Conservation (phyloP, 164 flowering plant species). For the Aristolochia californica region DNA sequence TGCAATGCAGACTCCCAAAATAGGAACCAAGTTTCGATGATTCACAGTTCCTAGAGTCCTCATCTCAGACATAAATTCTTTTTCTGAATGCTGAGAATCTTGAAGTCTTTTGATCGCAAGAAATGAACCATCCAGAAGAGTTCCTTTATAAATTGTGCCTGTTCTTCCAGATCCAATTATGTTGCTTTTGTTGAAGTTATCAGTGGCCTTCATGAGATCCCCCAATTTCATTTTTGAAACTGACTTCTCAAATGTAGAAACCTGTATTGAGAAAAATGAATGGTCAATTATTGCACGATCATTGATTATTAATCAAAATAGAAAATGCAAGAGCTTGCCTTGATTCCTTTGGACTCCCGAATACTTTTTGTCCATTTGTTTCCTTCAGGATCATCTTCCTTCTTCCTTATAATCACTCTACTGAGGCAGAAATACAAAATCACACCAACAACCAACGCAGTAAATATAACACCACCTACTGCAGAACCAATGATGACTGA, state of each 20-base stretch:
- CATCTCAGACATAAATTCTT: slow-evolving; percentile 17
- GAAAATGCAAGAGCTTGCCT: slow-evolving; percentile 25
- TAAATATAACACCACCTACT: slow-evolving; percentile 34
- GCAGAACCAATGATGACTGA: slow-evolving; percentile 43
- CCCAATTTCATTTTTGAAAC: slow-evolving; percentile 12
- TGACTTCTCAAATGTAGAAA: slow-evolving; percentile 22
- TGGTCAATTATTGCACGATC: no score
- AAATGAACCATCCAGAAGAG: slow-evolving; percentile 15
- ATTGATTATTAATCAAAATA: no score
- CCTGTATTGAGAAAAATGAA: slow-evolving; percentile 25
- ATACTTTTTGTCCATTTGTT: slow-evolving; percentile 78
- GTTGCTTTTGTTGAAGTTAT: slow-evolving; percentile 14
- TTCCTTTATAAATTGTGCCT: slow-evolving; percentile 17
- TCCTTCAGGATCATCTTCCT: slow-evolving; percentile 67
- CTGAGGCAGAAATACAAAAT: slow-evolving; percentile 27
- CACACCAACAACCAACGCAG: slow-evolving; percentile 25
- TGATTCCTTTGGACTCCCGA: slow-evolving; percentile 50
- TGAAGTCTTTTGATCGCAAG: slow-evolving; percentile 17
- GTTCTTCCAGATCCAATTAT: slow-evolving; percentile 16
- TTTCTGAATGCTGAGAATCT: slow-evolving; percentile 14
- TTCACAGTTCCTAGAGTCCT: slow-evolving; percentile 13
- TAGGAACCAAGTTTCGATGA: slow-evolving; percentile 16
- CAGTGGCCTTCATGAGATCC: slow-evolving; percentile 18
- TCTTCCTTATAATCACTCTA: slow-evolving; percentile 27
- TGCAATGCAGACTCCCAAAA: slow-evolving; percentile 27